These are phyloP conservation scores for Juglanconis sp. DNA, from an alignment of 2,329 filamentous ascomycete species.

Conservation along the genomic window DNA sequence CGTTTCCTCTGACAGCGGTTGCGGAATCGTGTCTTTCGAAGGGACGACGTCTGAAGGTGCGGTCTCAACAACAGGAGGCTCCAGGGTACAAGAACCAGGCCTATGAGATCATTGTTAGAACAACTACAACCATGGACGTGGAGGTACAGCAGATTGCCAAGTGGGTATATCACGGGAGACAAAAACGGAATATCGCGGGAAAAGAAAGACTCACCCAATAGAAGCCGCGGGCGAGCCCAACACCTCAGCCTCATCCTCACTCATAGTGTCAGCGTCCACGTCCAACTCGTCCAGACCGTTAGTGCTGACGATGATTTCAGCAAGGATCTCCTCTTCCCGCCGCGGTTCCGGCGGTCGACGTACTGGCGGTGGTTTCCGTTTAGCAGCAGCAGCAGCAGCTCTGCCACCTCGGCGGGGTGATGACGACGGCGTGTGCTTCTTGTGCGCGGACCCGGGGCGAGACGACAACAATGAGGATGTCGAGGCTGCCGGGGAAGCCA, in stretches of 20 bases:
- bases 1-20: background rate
- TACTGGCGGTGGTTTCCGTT: background rate
- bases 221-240: constrained; percentile 15
- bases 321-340: constrained; percentile 31
- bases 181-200: background rate
- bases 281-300: constrained; percentile 33
- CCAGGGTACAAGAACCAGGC: background rate
- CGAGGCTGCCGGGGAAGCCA: constrained; percentile 8
- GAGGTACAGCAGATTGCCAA: background rate
- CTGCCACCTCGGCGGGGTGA: background rate
- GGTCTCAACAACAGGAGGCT: background rate
- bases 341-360: background rate
- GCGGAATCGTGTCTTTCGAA: background rate
- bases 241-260: constrained; percentile 20
- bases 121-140: background rate
- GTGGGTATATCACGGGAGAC: background rate
- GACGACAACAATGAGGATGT: background rate
- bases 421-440: constrained; percentile 1
- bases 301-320: constrained; percentile 45
- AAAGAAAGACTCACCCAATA: constrained; percentile 19
- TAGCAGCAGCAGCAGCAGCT: constrained; percentile 1
- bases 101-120: constrained; percentile 5
- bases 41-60: background rate
- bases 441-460: background rate
- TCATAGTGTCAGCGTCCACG: constrained; percentile 27